A percentile compares a stretch with the other conserved stretches of the same genome.
Evolutionary conservation across 1,139 yeast genomes (phyloP).

Genomic region (Candida tetrigidarum): DNA sequence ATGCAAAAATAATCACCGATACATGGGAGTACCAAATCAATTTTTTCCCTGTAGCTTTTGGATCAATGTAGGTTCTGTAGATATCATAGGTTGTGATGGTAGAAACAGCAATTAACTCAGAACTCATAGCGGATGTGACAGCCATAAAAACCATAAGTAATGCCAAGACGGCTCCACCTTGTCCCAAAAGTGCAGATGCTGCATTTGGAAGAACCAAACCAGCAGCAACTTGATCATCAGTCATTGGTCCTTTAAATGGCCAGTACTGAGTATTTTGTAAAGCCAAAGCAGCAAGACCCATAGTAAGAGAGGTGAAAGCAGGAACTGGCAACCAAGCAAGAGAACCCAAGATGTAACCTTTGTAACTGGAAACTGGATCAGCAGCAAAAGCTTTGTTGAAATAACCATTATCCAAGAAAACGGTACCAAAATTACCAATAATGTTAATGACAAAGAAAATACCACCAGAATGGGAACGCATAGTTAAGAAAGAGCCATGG

Average conservation of each 20-base stretch:
- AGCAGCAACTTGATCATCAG: slow-evolving; percentile 70
- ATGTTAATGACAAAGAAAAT: slow-evolving; percentile 82
- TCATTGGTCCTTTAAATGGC: slow-evolving; percentile 75
- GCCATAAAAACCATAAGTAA: slow-evolving; percentile 83
- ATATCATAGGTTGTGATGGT: slow-evolving; percentile 85
- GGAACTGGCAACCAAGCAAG: slow-evolving; percentile 93
- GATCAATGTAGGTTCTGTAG: slow-evolving; percentile 79
- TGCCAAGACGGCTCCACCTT: slow-evolving; percentile 84
- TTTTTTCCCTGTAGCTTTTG: slow-evolving; percentile 72
- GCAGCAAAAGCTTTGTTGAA: slow-evolving; percentile 93
- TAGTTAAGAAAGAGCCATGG: slow-evolving; percentile 77
- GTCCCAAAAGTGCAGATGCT: slow-evolving; percentile 82
- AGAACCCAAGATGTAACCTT: slow-evolving; percentile 94
- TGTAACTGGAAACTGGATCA: slow-evolving; percentile 79
- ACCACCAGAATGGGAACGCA: slow-evolving; percentile 78
- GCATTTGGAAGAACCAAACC: slow-evolving; percentile 89
- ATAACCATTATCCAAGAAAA: slow-evolving; percentile 86
- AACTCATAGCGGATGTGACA: slow-evolving; percentile 80
- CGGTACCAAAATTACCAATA: slow-evolving; percentile 90
- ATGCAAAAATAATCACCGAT: slow-evolving; percentile 65
- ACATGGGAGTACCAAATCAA: slow-evolving; percentile 70
- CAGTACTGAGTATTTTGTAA: slow-evolving; percentile 68
- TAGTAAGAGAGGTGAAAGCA: slow-evolving; percentile 75
- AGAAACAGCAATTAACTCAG: slow-evolving; percentile 87
- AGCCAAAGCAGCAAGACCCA: slow-evolving; percentile 82